These are phyloP conservation scores for Phaeophleospora eucalypticola DNA, from an alignment of 2,329 filamentous ascomycete species.

Conservation along the genomic window DNA sequence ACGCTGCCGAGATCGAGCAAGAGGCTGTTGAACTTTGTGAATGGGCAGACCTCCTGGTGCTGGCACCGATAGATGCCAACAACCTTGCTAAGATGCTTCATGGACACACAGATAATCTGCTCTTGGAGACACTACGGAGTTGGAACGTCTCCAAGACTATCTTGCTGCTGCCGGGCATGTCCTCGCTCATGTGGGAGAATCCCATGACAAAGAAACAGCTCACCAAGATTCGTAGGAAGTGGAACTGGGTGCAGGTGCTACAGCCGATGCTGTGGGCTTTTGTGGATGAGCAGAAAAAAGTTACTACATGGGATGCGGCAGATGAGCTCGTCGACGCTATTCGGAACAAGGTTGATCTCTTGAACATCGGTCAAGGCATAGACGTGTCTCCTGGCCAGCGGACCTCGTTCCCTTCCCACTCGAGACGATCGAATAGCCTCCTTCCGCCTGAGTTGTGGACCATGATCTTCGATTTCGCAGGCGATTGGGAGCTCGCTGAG, in stretches of 20 bases:
- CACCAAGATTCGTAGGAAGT: conserved; percentile 75
- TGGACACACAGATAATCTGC: conserved; percentile 74
- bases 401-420: conserved; percentile 33
- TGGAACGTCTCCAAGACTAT: conserved; percentile 87
- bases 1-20: conserved; percentile 32
- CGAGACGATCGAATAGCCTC: conserved; percentile 29
- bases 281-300: conserved; percentile 45
- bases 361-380: conserved; percentile 69
- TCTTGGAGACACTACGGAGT: conserved; percentile 74
- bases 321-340: conserved; percentile 70
- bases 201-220: conserved; percentile 84
- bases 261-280: conserved; percentile 80
- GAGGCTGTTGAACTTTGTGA: conserved; percentile 65
- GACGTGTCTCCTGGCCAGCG: conserved; percentile 41
- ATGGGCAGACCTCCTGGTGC: conserved; percentile 83
- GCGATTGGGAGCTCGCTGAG: conserved; percentile 86
- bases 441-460: conserved; percentile 87
- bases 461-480: conserved; percentile 76
- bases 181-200: conserved; percentile 82
- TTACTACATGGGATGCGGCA: conserved; percentile 55
- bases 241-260: conserved; percentile 81
- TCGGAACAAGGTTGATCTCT: conserved; percentile 70
- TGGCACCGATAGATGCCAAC: conserved; percentile 80
- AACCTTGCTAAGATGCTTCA: conserved; percentile 82
- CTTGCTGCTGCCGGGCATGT: conserved; percentile 84